Evolutionary conservation across 495 filamentous ascomycete genomes (phyloP).

Genomic region (Aspergillus nidulans): DNA sequence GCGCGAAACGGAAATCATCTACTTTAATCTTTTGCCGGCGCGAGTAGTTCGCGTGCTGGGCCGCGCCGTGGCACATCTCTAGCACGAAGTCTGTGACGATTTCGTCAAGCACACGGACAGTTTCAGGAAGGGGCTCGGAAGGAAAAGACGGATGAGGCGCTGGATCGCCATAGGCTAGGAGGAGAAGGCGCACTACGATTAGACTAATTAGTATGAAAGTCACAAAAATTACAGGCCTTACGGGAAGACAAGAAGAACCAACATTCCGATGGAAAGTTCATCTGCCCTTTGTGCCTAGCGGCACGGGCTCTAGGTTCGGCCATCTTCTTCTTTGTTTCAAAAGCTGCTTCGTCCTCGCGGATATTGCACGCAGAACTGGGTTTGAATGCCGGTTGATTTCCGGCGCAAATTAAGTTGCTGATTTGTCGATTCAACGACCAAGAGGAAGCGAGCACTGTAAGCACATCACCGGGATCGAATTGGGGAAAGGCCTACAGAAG

Average conservation of each 20-base stretch:
- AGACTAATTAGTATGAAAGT: background rate
- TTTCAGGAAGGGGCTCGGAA: constrained; percentile 66
- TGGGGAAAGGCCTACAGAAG: background rate
- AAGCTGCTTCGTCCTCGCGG: background rate
- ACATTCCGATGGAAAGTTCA: constrained; percentile 85
- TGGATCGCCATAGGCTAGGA: constrained; percentile 83
- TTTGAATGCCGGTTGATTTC: constrained; percentile 24
- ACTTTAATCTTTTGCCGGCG: constrained; percentile 94
- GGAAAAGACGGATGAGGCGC: constrained; percentile 39
- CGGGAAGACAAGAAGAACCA: constrained; percentile 21
- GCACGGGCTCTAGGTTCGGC: constrained; percentile 72
- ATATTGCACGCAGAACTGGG: constrained; percentile 2
- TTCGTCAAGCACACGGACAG: constrained; percentile 84
- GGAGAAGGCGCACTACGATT: constrained; percentile 64
- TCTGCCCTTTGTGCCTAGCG: constrained; percentile 80
- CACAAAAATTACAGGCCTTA: background rate
- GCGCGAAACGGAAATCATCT: constrained; percentile 92
- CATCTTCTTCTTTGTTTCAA: constrained; percentile 22
- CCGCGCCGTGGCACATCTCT: constrained; percentile 84
- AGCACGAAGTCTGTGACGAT: constrained; percentile 89
- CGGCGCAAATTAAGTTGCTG: constrained; percentile 22
- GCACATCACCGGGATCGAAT: constrained; percentile 14
- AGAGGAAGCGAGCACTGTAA: constrained; percentile 10
- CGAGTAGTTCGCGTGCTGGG: constrained; percentile 71
- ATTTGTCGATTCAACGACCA: constrained; percentile 23